Evolutionary conservation across 2,329 filamentous ascomycete genomes (phyloP), one percentile per base, ranked within the genome.

Genomic region (Diaporthe vaccinii): DNA sequence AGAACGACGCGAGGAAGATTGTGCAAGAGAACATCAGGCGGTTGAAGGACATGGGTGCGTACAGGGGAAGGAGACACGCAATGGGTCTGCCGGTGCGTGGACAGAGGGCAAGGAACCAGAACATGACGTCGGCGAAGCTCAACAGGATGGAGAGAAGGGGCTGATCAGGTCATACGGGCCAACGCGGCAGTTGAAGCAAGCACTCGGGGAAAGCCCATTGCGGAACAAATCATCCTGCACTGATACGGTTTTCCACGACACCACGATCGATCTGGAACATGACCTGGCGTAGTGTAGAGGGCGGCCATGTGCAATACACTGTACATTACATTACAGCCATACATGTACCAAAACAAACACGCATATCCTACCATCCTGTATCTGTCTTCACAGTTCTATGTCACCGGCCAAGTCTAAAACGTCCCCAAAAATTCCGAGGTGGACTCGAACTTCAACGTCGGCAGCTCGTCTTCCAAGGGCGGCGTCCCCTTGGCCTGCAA

Each of bases 61-160:
- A 98, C 82, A 89, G 97, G 72, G 97, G 97, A 78, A 92, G 94
- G 83, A 89, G 97, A 79, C 97, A 99, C 87, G 96, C 96, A 74
- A 96, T 98, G 93, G 91, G 93, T 76, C 85, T 98, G 86, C 97
- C 97, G 5, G 96, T 97, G 72, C 91, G 97, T 79, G 97, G 97
- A 79, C 97, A 99, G 86, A 91, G 90, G 80, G 98, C 97, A 76
- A 93, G 94, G 82, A 94, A 88, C 82, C 96, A 93, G 84, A 92
- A 89, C 78, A 82, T 85, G 77, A 92, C 87, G 36, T 87, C 91
- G 62, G 89, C 87, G 83, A 92, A 89, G 82, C 84, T 93, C 82
- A 94, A 94, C 83, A 85, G 82, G 77, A 80, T 92, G 57, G 87
- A 91, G 77, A 86, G 89, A 75, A 79, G 78, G 72, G 84, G 84